A percentile compares a stretch with the other conserved stretches of the same genome.
These are phyloP conservation scores for Combretum micranthum DNA, from an alignment of 345 rosid species.

Conservation along the genomic window DNA sequence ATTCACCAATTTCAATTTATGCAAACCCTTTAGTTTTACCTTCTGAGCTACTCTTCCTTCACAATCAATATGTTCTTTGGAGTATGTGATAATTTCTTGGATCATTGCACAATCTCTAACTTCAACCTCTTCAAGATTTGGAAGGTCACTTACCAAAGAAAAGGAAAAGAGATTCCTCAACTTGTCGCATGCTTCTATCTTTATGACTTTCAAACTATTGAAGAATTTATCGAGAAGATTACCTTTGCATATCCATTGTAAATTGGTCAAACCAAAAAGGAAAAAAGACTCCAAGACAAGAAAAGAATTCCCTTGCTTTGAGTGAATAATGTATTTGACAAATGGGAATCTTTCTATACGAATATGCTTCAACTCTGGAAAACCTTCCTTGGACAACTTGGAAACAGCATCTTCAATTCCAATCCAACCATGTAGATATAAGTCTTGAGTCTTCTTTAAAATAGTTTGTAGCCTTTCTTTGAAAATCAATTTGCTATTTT, in stretches of 20 bases:
- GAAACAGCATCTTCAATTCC: not conserved
- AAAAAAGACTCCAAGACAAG: slow-evolving; percentile 13
- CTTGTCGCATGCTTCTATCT: slow-evolving; percentile 8
- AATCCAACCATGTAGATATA: not conserved
- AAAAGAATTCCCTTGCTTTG: not conserved
- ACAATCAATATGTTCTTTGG: not conserved
- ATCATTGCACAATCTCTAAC: slow-evolving; percentile 9
- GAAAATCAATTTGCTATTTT: too few relatives aligned
- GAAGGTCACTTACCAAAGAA: slow-evolving; percentile 10
- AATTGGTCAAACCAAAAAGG: slow-evolving; percentile 8
- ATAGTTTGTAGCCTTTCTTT: not conserved
- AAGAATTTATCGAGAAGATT: slow-evolving; percentile 1
- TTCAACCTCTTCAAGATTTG: slow-evolving; percentile 12
- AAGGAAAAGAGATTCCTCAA: slow-evolving; percentile 17
- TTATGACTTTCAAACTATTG: slow-evolving; percentile 1
- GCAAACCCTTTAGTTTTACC: too few relatives aligned
- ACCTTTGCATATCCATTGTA: slow-evolving; percentile 17
- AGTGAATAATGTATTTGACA: not conserved
- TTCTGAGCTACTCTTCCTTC: too few relatives aligned
- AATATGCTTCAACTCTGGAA: slow-evolving; percentile 14
- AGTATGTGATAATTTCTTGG: slow-evolving; percentile 9
- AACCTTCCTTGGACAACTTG: not conserved
- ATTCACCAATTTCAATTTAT: too few relatives aligned
- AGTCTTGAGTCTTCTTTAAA: not conserved
- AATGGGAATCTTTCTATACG: slow-evolving; percentile 4